Base-by-base conservation (phyloP, 805 yeast genomes). In the Tetrapisispora iriomotensis region DNA sequence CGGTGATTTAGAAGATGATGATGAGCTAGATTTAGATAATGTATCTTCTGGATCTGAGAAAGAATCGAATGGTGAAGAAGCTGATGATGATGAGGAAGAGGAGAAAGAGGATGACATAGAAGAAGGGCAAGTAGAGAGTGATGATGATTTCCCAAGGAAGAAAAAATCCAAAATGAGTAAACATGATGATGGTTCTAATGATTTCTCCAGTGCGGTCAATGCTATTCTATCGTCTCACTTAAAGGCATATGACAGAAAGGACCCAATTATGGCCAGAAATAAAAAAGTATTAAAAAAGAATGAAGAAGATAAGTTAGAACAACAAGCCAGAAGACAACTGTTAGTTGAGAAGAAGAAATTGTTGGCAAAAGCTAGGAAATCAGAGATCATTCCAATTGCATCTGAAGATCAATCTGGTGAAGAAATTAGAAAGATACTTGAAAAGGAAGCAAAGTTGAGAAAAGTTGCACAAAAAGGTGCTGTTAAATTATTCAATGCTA, bases 381-480 rank as follows among this genome's bases (percentile, higher is more conserved):
- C 66, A 43, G 74, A 83, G 44, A 66, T 88, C 8, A 62, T 87
- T 17, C 94, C 94, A 5, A 58, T 62, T 20, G 77, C 70, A 25
- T 79, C 76, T 25, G 72, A 75, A 2, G 71, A 65, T 13, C 46
- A 48, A 28, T 43, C 60, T 13, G 58, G 60, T 42, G 61, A 51
- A 24, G 61, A 54, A 33, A 70, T 70, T 7, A 70, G 84, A 56
- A 68, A 67, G 29, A 61, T 71, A 3, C 57, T 84, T 14, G 94
- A 82, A 42, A 69, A 68, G 38, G 96, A 86, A 56, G 73, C 74
- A 46, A 68, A 65, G 44, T 65, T 84, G 51, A 79, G 82, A 56
- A 86, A 86, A 55, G 71, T 77, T 19, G 97, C 95, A 0, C 94
- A 85, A 62, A 69, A 79, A 47, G 96, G 96, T 64, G 95, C 84